Evolutionary conservation across 352 stramenopile genomes (phyloP), one percentile per base, ranked within the genome.

Genomic region (Globisporangium mamillatum): DNA sequence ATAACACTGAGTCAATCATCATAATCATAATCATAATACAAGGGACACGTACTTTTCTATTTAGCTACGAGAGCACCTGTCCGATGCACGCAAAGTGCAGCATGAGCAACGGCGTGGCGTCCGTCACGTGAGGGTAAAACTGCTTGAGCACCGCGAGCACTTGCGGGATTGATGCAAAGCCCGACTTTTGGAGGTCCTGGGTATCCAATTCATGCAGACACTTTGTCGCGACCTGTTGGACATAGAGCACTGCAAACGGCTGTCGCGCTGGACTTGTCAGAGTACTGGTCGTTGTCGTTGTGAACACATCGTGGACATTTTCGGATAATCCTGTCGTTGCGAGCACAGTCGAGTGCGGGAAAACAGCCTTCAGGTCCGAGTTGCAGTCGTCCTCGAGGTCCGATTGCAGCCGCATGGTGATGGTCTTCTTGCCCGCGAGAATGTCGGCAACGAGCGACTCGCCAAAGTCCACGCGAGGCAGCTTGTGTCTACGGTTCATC

Each of bases 351-450:
- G 79, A 75, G 44, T 75, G 68, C 1, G 44, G 50, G 38, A 74
- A 80, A 9, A 91, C 81, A 2, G 52, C 44, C 9, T 34, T 12
- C 20, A 93, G 70, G 63, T 91, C 79, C 34, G 86, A 93, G 56
- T 89, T 88, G 1, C 4, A 16, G 56, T 93, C 83, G 50, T 72
- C 61, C 20, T 73, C 41, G 3, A 78, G 53, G 60, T 91, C 85
- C 0, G 80, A 88, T 8, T 77, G 20, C 4, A 92, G 72, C 1
- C 85, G 86, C 79, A 93, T 92, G 25, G 83, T 93, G 38, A 91
- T 75, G 0, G 71, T 82, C 64, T 93, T 93, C 5, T 63, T 64
- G 62, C 75, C 61, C 4, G 50, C 22, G 1, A 85, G 52, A 32
- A 93, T 84, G 24, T 76, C 74, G 1, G 68, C 55, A 4, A 86